Evolutionary conservation across 179 eudicot species (phyloP), one percentile per base, ranked within the genome.

Genomic region (Silene noctiflora): DNA sequence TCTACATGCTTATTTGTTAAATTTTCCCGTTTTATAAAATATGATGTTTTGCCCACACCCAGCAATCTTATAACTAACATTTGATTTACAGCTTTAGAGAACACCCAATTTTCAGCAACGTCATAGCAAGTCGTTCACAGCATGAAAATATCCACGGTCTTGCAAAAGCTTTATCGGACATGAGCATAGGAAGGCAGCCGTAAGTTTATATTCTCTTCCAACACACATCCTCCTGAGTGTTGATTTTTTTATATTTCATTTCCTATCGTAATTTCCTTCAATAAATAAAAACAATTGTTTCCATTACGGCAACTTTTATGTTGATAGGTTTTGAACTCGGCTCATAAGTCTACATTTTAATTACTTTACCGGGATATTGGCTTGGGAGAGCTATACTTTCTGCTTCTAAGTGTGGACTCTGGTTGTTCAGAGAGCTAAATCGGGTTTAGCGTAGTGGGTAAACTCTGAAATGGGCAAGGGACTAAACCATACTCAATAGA

Each of bases 141-240:
- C 97, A 93, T 63, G 80, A 79, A 74, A 90, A 93, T 79, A 79
- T 88, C 69, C 79, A 81, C 51, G 70, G 84, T 80, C 97, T 96
- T 77, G 99, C 92, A 16, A 89, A 82, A 86, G 89, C 84, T 67
- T 63, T 96, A 33, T 86, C 97, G 74, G 98, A 84, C 76, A 77
- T 86, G 76, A 96, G 98, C 78, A 56, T 81, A 25, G 99, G 98
- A 84, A 91, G 92, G 80, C 99, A 96, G 75, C 89, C 80, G 98
- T 93, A 87, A 88, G 97, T 83, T 79, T 74, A 56, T 72, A 68
- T 53, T 78, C 17, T 58, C 19, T 14, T 56, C 5, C 42, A 19
- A 35, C 33, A 21, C 48, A 24, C 17, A 64, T 21, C 59, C 21
- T 33, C 59, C 55, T n/a, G 35, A 67, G 44, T 33, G 46, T 67